These are phyloP conservation scores for Pyropia yezoensis DNA, from an alignment of 23 red algal species.

Conservation along the genomic window DNA sequence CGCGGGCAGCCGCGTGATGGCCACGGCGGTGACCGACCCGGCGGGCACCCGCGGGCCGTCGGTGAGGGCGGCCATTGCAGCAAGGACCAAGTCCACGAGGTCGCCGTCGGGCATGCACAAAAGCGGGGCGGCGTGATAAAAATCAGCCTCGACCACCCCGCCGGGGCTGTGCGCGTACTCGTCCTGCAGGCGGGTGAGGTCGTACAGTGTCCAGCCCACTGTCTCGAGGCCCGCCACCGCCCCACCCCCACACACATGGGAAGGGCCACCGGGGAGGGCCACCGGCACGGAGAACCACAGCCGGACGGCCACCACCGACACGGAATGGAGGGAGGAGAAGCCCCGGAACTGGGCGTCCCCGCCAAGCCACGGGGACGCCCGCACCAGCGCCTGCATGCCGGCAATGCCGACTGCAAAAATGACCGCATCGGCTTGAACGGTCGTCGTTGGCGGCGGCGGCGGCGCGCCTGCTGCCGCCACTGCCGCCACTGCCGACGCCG, in stretches of 20 bases:
- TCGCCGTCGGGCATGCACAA: conserved; percentile 52
- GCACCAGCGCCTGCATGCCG: conserved; percentile 56
- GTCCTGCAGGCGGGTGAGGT: conserved; percentile 70
- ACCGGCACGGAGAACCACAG: conserved; percentile 60
- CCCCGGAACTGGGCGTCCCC: conserved; percentile 39
- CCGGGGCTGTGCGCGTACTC: conserved; percentile 38
- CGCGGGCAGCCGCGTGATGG: too few species aligned
- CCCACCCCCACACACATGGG: conserved; percentile 63
- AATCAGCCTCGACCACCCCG: conserved; percentile 65
- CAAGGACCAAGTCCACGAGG: conserved; percentile 21
- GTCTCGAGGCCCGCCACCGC: not conserved
- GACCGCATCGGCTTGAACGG: conserved; percentile 38
- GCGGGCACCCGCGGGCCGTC: too few species aligned
- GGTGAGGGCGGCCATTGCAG: too few species aligned
- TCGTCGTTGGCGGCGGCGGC: conserved; percentile 4
- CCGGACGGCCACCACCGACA: conserved; percentile 73
- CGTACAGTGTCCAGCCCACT: conserved; percentile 68
- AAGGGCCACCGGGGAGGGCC: conserved; percentile 23
- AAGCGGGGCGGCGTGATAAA: conserved; percentile 68
- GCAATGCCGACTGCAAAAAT: conserved; percentile 66
- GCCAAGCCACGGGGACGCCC: conserved; percentile 35
- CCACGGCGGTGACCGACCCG: too few species aligned
- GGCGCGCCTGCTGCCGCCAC: conserved; percentile 16
- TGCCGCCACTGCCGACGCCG: too few species aligned
- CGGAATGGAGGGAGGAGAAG: conserved; percentile 27